Conservation (phyloP, 768 basidiomycete species). For the Saitozyma sp. region DNA sequence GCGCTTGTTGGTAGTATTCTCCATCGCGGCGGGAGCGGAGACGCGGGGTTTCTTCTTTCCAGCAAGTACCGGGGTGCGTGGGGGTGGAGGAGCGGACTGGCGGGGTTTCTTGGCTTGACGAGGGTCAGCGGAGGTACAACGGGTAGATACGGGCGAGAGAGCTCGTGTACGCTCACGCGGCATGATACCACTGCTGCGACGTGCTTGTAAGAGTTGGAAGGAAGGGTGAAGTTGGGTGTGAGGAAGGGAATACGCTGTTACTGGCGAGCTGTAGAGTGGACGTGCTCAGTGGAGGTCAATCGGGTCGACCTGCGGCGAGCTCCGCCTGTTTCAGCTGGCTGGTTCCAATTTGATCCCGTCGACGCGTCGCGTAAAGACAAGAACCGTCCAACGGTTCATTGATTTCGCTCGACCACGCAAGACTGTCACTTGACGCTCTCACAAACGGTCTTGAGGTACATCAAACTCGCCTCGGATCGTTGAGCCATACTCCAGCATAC, state of each 20-base stretch:
- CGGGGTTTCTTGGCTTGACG: neutral
- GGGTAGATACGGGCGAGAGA: neutral
- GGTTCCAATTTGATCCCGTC: constrained; percentile 1
- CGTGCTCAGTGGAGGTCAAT: no score
- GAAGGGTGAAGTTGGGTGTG: neutral
- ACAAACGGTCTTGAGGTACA: neutral
- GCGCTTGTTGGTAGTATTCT: no score
- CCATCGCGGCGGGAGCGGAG: no score
- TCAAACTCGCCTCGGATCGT: neutral
- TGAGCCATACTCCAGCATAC: neutral
- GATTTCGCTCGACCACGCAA: neutral
- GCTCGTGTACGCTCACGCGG: neutral
- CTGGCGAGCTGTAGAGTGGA: neutral
- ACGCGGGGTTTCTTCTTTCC: no score
- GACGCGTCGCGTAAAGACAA: neutral
- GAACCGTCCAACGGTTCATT: no score
- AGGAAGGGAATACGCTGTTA: neutral
- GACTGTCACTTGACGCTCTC: neutral
- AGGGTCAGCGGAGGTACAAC: neutral
- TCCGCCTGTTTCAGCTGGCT: no score
- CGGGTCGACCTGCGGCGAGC: no score
- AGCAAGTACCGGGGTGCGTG: no score
- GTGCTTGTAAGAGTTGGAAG: neutral
- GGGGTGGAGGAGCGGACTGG: neutral
- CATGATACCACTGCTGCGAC: neutral